These are phyloP conservation scores for Didymella arachidicola DNA, from an alignment of 2,329 filamentous ascomycete species.

Conservation along the genomic window DNA sequence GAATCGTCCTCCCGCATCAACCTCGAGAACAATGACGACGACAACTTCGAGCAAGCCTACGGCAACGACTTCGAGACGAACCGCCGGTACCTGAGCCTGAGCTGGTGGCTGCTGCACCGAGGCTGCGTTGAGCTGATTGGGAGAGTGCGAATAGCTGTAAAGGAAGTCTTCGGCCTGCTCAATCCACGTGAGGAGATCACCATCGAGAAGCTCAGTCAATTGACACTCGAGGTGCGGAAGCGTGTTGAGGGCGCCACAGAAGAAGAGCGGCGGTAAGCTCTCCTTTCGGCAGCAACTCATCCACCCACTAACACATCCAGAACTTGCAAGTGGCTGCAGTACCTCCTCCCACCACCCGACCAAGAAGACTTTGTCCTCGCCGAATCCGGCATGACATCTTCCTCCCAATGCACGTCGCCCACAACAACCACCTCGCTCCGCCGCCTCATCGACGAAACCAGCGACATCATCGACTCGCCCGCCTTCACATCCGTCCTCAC, in stretches of 20 bases:
- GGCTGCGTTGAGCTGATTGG: conserved; percentile 86
- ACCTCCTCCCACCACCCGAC: conserved; percentile 79
- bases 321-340: conserved; percentile 77
- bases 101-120: conserved; percentile 95
- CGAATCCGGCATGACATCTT: conserved; percentile 77
- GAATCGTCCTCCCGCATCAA: conserved; percentile 78
- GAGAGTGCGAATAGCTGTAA: conserved; percentile 84
- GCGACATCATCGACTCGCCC: conserved; percentile 93
- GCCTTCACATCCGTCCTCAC: conserved; percentile 87
- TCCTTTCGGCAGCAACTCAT: not conserved
- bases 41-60: conserved; percentile 80
- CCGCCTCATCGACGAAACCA: conserved; percentile 90
- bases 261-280: conserved; percentile 63
- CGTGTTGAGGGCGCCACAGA: conserved; percentile 79
- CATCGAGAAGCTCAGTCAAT: conserved; percentile 77
- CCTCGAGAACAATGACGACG: conserved; percentile 92
- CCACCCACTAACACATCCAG: conserved; percentile 41
- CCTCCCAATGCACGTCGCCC: conserved; percentile 48
- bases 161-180: conserved; percentile 85
- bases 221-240: conserved; percentile 84
- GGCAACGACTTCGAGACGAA: conserved; percentile 97
- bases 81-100: conserved; percentile 91
- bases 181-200: conserved; percentile 89
- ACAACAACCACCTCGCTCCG: conserved; percentile 68
- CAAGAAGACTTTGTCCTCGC: conserved; percentile 84